Evolutionary conservation across 768 basidiomycete species (phyloP).

Genomic region (Amanita jacksonii): DNA sequence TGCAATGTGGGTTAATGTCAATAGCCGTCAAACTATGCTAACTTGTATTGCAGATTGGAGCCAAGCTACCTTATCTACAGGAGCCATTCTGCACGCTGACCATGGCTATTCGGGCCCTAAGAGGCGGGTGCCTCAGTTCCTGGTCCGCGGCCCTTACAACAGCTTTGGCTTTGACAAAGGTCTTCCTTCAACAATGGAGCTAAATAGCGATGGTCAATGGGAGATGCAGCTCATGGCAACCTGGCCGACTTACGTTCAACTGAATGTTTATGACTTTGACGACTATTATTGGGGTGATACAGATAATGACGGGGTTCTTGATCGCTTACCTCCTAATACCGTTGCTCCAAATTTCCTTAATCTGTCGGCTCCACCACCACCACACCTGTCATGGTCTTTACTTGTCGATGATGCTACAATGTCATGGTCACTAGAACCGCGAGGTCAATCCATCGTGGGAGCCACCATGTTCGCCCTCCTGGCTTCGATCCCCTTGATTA

Average conservation of each 20-base stretch:
- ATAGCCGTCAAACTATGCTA: not conserved
- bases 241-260: constrained; percentile 86
- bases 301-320: constrained; percentile 81
- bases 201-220: constrained; percentile 60
- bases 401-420: constrained; percentile 69
- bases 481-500: constrained; percentile 73
- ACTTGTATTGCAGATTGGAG: constrained; percentile 59
- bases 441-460: constrained; percentile 71
- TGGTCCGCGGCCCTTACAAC: constrained; percentile 87
- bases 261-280: constrained; percentile 88
- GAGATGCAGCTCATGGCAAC: constrained; percentile 81
- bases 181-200: constrained; percentile 58
- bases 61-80: constrained; percentile 46
- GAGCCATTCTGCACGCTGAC: constrained; percentile 73
- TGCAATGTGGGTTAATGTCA: constrained; percentile 64
- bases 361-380: constrained; percentile 82
- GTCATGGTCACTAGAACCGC: constrained; percentile 72
- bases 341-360: constrained; percentile 83
- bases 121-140: constrained; percentile 79
- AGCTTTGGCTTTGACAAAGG: constrained; percentile 88
- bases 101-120: constrained; percentile 39
- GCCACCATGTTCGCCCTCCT: constrained; percentile 85
- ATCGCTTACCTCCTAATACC: constrained; percentile 85
- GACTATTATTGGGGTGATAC: constrained; percentile 90
- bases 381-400: constrained; percentile 83